These are phyloP conservation scores for Scheffersomyces lignicola DNA, from an alignment of 1,139 yeast genomes.

Conservation along the genomic window DNA sequence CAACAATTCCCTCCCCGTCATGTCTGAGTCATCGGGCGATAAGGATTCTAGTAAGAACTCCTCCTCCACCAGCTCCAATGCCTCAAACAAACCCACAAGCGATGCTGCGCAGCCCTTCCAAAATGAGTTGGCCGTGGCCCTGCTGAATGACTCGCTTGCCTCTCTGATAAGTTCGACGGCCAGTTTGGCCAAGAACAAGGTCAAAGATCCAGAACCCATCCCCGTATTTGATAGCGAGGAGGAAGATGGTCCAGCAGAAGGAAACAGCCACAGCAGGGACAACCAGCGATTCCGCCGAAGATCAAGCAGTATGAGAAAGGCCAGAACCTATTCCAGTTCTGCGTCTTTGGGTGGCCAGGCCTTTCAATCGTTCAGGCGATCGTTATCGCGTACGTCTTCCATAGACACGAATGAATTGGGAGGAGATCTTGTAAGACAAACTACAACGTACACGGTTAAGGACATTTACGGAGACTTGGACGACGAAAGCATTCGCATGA, in stretches of 20 bases:
- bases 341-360: slow-evolving; percentile 2
- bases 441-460: slow-evolving; percentile 23
- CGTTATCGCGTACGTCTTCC: slow-evolving; percentile 5
- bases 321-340: slow-evolving; percentile 2
- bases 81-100: too few relatives aligned
- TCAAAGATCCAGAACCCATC: neutral
- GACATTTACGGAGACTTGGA: slow-evolving; percentile 31
- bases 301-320: slow-evolving; percentile 3
- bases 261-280: neutral
- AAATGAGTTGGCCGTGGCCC: neutral
- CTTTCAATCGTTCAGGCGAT: neutral
- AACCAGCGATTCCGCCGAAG: slow-evolving; percentile 1
- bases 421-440: slow-evolving; percentile 10
- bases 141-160: neutral
- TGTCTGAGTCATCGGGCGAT: neutral
- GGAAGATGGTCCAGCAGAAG: neutral
- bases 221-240: slow-evolving; percentile 3
- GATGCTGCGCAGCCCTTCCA: neutral
- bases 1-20: too few relatives aligned
- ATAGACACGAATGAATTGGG: slow-evolving; percentile 2
- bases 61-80: neutral
- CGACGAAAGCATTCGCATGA: slow-evolving; percentile 25
- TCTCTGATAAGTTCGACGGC: slow-evolving; percentile 3
- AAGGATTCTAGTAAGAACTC: neutral
- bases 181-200: neutral